Evolutionary conservation across 1,284 basidiomycete genomes (phyloP), one percentile per base, ranked within the genome.

Genomic region (Boletellus deceptivus): DNA sequence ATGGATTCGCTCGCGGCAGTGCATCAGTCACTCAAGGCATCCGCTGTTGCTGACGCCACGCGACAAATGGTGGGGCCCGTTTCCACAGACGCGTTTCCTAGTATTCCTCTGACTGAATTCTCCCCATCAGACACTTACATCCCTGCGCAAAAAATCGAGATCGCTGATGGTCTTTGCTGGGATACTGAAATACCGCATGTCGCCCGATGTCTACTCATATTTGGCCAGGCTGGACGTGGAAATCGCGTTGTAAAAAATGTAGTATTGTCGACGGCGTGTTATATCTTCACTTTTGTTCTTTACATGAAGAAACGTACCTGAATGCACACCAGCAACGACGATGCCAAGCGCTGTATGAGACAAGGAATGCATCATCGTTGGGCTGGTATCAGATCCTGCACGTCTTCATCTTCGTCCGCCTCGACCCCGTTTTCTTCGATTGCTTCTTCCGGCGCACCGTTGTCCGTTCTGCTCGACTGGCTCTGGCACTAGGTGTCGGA

Each of bases 1-100:
- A 99, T 98, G 96, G 92, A 94, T 64, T 85, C 88, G 24, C 81
- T 99, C 25, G 89, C 89, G 55, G 82, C 80, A 20, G 79, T 93
- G 9, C 87, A 93, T 59, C 84, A 86, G 56, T 81, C 81, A 56
- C 74, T 86, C 51, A 95, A 95, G 70, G 72, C 77, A n/a, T 84
- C 86, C 24, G 74, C 79, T 38, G 83, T 83, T 47, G 80, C 86
- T 14, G 91, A 93, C 59, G 76, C 79, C 20, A 83, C 82, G 3
- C 76, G 86, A 56, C 87, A 91, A 61, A 80, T 84, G 76, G 89
- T 89, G 54, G 55, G 83, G 70, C 18, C 18, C 38, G 16, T n/a
- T 48, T 20, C n/a, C n/a, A n/a, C n/a, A n/a, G n/a, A n/a, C n/a
- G 37, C 14, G 0, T 45, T 41, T 34, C 43, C 53, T 3, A 1